Percentiles rank a stretch among this genome's conserved stretches.
Evolutionary conservation across 176 grass and related monocot species (phyloP).

Genomic region (Rhynchospora tenuis): DNA sequence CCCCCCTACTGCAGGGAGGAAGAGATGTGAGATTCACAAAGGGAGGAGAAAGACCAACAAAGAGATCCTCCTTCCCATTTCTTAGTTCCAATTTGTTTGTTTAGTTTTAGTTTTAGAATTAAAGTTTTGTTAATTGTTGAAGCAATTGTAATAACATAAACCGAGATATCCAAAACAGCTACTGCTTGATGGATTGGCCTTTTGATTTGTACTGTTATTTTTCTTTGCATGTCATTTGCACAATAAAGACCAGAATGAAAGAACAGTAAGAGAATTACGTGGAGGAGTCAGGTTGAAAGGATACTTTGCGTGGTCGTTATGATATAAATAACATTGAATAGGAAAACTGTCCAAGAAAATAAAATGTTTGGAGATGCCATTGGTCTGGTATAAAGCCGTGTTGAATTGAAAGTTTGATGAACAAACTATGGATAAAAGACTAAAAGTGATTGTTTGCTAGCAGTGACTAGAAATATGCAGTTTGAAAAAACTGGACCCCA

Average conservation of each 20-base stretch:
- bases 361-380: too few relatives aligned
- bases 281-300: not conserved
- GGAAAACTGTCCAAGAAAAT: too few relatives aligned
- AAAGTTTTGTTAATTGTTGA: not conserved
- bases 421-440: too few relatives aligned
- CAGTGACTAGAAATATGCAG: too few relatives aligned
- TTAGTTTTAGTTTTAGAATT: not conserved
- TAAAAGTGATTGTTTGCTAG: too few relatives aligned
- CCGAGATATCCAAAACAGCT: not conserved
- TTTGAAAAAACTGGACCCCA: too few relatives aligned
- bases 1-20: conserved; percentile 13
- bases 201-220: not conserved
- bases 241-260: not conserved
- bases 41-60: conserved; percentile 17
- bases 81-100: not conserved
- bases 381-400: too few relatives aligned
- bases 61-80: not conserved
- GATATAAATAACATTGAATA: too few relatives aligned
- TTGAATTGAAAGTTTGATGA: too few relatives aligned
- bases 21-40: conserved; percentile 27
- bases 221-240: not conserved
- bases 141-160: conserved; percentile 1
- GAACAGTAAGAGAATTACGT: not conserved
- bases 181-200: not conserved
- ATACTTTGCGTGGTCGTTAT: too few relatives aligned